Conservation (phyloP, 2,329 filamentous ascomycete genomes). For the Colletotrichum lini region DNA sequence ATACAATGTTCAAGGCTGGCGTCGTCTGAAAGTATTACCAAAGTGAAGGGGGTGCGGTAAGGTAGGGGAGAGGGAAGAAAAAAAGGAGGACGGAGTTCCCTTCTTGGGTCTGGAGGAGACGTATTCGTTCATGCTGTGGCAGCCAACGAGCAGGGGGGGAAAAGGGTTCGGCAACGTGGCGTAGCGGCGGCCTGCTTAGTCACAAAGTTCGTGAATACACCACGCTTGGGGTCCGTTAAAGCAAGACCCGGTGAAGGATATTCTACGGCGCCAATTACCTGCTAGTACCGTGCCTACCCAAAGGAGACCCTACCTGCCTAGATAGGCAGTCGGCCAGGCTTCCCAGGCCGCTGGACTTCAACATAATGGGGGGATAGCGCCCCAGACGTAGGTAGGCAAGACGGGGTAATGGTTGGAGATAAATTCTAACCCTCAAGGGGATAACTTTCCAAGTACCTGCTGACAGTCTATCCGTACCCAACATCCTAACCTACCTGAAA, state of each 20-base stretch:
- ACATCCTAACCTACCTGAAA: too few relatives aligned
- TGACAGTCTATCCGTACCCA: not conserved
- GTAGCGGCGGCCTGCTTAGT: conserved; percentile 35
- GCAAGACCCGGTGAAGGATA: not conserved
- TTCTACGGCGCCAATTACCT: not conserved
- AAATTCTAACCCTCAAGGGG: not conserved
- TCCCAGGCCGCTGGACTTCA: too few relatives aligned
- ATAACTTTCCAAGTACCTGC: not conserved
- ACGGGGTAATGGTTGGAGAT: too few relatives aligned
- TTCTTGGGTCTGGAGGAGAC: conserved; percentile 33
- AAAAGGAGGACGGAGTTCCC: conserved; percentile 7
- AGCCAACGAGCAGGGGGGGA: not conserved
- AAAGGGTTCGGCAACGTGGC: conserved; percentile 39
- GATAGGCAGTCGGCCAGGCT: not conserved
- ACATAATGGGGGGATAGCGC: too few relatives aligned
- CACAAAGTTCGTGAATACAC: conserved; percentile 2
- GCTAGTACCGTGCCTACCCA: not conserved
- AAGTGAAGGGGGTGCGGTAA: conserved; percentile 22
- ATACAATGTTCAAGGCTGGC: conserved; percentile 41
- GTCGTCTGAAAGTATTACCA: conserved; percentile 42
- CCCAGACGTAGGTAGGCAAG: too few relatives aligned
- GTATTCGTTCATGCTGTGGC: conserved; percentile 22
- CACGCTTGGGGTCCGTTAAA: not conserved
- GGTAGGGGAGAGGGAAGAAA: not conserved
- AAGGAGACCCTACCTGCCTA: not conserved